phyloP scores from a whole-genome alignment of 2,329 filamentous ascomycete genomes.

The Blastomyces parvus region DNA sequence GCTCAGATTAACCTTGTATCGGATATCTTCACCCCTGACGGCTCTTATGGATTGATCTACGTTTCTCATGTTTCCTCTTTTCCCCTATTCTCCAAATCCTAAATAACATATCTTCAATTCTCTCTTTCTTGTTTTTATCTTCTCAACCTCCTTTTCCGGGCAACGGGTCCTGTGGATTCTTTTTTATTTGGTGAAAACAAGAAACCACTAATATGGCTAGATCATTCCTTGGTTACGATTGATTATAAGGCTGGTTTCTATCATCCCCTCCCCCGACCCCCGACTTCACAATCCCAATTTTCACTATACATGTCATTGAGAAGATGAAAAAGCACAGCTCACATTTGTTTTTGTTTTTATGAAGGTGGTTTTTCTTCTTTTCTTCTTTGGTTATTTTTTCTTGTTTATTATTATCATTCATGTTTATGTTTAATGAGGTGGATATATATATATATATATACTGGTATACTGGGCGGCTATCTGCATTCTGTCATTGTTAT shows the following conservation, averaged over 20 bases:
- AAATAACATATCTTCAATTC: neutral
- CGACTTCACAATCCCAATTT: neutral
- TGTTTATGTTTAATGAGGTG: neutral
- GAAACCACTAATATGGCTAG: neutral
- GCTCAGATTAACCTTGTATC: neutral
- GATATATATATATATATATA: no score
- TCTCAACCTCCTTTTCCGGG: neutral
- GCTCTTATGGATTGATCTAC: neutral
- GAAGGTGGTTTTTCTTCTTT: neutral
- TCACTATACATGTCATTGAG: neutral
- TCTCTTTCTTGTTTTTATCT: neutral
- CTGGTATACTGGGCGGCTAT: conserved; percentile 5
- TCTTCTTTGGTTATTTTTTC: no score
- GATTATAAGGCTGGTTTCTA: neutral
- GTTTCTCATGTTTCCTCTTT: neutral
- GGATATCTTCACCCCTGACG: neutral
- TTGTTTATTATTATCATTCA: neutral
- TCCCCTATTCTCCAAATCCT: neutral
- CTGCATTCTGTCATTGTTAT: neutral
- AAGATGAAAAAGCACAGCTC: neutral
- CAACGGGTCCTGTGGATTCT: neutral
- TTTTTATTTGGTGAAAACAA: neutral
- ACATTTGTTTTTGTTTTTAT: neutral
- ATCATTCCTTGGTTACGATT: neutral
- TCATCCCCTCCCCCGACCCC: neutral